Percentiles rank a stretch among this genome's conserved stretches.
These are phyloP conservation scores for Solanum arcanum DNA, from an alignment of 257 asterid species.

Conservation along the genomic window DNA sequence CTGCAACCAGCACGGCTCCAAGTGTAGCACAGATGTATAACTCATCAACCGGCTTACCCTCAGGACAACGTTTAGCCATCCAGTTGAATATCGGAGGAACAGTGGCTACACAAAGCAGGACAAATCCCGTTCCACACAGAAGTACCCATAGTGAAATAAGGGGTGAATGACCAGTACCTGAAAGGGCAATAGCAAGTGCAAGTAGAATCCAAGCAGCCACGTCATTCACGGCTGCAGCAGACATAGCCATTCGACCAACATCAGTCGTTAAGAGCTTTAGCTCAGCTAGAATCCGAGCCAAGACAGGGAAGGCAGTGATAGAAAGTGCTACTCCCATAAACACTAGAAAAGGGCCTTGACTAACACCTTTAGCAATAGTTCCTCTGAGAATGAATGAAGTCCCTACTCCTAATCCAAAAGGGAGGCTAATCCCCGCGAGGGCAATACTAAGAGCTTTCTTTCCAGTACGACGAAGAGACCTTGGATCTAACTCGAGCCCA, in stretches of 20 bases:
- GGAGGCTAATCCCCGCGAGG: constrained; percentile 12
- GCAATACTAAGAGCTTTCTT: constrained; percentile 23
- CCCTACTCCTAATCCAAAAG: constrained; percentile 16
- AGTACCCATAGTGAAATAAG: constrained; percentile 21
- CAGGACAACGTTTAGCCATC: constrained; percentile 13
- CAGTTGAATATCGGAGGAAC: constrained; percentile 15
- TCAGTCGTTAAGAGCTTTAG: constrained; percentile 23
- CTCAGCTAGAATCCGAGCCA: constrained; percentile 27
- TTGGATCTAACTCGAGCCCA: constrained; percentile 19
- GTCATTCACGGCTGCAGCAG: constrained; percentile 19
- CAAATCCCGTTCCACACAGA: constrained; percentile 11
- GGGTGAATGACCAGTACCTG: constrained; percentile 11
- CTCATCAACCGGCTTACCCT: constrained; percentile 22
- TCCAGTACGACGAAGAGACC: constrained; percentile 15
- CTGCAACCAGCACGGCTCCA: constrained; percentile 12
- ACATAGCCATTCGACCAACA: constrained; percentile 24
- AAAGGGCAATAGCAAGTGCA: constrained; percentile 17
- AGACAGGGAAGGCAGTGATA: constrained; percentile 27
- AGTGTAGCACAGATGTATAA: constrained; percentile 12
- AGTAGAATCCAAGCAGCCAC: constrained; percentile 26
- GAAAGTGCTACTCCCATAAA: constrained; percentile 30
- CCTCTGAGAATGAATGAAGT: constrained; percentile 12
- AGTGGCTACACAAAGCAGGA: not conserved
- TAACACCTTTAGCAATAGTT: constrained; percentile 9
- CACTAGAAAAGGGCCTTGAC: constrained; percentile 9